Conservation (phyloP, 495 filamentous ascomycete species). For the Echria macrotheca region DNA sequence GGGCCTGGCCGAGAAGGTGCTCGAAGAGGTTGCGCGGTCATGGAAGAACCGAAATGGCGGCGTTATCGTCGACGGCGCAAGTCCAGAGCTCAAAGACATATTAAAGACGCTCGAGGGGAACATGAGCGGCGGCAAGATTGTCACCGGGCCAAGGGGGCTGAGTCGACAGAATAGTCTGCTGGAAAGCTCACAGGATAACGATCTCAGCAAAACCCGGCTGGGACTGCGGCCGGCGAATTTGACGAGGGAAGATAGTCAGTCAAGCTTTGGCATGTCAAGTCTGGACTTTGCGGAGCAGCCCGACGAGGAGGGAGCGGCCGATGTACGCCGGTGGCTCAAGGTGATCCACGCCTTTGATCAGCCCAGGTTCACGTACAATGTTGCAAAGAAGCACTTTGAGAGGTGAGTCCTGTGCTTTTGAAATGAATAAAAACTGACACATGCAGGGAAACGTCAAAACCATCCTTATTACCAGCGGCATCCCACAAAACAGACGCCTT, state of each 20-base stretch:
- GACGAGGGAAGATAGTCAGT: conserved; percentile 52
- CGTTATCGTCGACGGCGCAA: conserved; percentile 82
- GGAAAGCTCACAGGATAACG: conserved; percentile 32
- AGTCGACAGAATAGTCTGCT: conserved; percentile 57
- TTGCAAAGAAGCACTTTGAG: conserved; percentile 87
- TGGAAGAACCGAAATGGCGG: conserved; percentile 84
- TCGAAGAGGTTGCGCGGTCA: conserved; percentile 82
- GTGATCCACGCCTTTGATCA: conserved; percentile 77
- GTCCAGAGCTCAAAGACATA: conserved; percentile 70
- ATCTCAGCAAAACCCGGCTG: conserved; percentile 36
- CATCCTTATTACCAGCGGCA: conserved; percentile 72
- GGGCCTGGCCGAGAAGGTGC: conserved; percentile 81
- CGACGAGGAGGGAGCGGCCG: conserved; percentile 52
- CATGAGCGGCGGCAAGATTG: conserved; percentile 74
- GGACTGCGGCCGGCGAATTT: conserved; percentile 38
- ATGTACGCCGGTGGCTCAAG: conserved; percentile 73
- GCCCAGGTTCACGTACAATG: conserved; percentile 79
- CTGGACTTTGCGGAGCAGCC: conserved; percentile 56
- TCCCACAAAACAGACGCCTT: conserved; percentile 80
- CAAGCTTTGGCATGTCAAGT: conserved; percentile 57
- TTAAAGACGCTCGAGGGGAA: conserved; percentile 74
- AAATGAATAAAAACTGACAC: not conserved
- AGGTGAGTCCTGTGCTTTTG: conserved; percentile 34
- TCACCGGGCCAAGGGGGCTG: conserved; percentile 36
- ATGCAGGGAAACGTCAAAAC: conserved; percentile 52